Evolutionary conservation across 192 early-diverging fungal species (phyloP).

Genomic region (Entomortierella lignicola): DNA sequence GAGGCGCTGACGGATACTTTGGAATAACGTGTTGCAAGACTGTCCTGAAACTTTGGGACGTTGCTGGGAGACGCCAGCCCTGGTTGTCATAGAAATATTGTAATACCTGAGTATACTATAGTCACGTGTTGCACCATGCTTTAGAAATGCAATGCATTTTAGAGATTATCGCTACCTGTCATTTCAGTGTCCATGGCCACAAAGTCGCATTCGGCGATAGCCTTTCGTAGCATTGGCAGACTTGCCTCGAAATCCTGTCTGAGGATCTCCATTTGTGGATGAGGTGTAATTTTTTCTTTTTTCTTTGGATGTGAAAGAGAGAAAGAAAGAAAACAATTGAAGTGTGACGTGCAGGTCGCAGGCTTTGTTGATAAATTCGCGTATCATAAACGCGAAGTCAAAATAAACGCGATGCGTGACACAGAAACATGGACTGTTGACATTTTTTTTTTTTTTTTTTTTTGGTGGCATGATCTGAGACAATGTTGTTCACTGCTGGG

Average conservation of each 20-base stretch:
- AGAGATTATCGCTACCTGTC: slow-evolving; percentile 66
- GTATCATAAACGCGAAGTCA: too few species aligned
- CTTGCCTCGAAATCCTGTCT: slow-evolving; percentile 69
- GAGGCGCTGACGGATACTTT: slow-evolving; percentile 34
- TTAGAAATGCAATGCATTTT: not conserved
- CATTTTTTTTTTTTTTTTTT: too few species aligned
- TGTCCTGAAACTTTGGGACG: slow-evolving; percentile 23
- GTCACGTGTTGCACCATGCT: too few species aligned
- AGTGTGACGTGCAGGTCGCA: too few species aligned
- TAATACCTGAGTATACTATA: not conserved
- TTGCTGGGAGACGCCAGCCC: slow-evolving; percentile 32
- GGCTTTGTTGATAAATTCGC: too few species aligned
- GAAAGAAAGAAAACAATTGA: too few species aligned
- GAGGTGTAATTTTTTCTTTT: too few species aligned
- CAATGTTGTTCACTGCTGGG: too few species aligned
- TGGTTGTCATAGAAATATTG: not conserved
- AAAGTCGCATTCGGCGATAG: slow-evolving; percentile 76
- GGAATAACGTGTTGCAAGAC: slow-evolving; percentile 34
- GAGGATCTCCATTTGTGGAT: slow-evolving; percentile 76
- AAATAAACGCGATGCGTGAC: too few species aligned
- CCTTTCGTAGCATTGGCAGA: slow-evolving; percentile 69
- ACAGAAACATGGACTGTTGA: too few species aligned
- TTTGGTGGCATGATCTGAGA: too few species aligned
- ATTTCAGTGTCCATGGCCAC: slow-evolving; percentile 87
- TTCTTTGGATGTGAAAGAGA: too few species aligned